Evolutionary conservation across 108 stramenopile species (phyloP).

Genomic region (Discostella pseudostelligera): DNA sequence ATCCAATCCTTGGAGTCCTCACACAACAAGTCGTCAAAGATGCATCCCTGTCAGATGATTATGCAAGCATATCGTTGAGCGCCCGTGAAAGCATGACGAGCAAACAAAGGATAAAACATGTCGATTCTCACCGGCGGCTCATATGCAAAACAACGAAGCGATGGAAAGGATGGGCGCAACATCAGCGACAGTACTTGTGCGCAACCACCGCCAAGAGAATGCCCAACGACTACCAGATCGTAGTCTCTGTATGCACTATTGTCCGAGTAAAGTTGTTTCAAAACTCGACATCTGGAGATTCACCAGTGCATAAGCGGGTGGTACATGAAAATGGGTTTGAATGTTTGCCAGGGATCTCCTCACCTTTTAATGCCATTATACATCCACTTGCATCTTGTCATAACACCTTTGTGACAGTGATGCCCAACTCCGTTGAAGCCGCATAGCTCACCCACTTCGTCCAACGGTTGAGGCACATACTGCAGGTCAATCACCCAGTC

Average conservation of each 20-base stretch:
- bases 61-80: background rate
- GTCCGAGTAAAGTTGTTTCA: slow-evolving; percentile 23
- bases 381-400: slow-evolving; percentile 35
- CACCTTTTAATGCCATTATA: slow-evolving; percentile 24
- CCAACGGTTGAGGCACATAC: slow-evolving; percentile 1
- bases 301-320: too few species aligned
- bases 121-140: slow-evolving; percentile 54
- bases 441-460: slow-evolving; percentile 15
- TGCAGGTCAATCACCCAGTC: slow-evolving; percentile 27
- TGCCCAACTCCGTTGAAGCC: slow-evolving; percentile 17
- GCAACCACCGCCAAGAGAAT: slow-evolving; percentile 68
- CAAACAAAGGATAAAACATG: background rate
- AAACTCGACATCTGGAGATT: slow-evolving; percentile 6
- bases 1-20: slow-evolving; percentile 9
- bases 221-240: slow-evolving; percentile 51
- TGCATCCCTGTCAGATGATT: slow-evolving; percentile 4
- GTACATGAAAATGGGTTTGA: background rate
- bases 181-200: slow-evolving; percentile 66
- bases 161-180: slow-evolving; percentile 49
- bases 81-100: slow-evolving; percentile 11
- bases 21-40: slow-evolving; percentile 6
- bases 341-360: background rate
- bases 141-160: slow-evolving; percentile 54
- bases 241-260: slow-evolving; percentile 29
- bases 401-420: slow-evolving; percentile 15